Conservation (phyloP, 352 stramenopile species). For the Globisporangium okanoganense region DNA sequence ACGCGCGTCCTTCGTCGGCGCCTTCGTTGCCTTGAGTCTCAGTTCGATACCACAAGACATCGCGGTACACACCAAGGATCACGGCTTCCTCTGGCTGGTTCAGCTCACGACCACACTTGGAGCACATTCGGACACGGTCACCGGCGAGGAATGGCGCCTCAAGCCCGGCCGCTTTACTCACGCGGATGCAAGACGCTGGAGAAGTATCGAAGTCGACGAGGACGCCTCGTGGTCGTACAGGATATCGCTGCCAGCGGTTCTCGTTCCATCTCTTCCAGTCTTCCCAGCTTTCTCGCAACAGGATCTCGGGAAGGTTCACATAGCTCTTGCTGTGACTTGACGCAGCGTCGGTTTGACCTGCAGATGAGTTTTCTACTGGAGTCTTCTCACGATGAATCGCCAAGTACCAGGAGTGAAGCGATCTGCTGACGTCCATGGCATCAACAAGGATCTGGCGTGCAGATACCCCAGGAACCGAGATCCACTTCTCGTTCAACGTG, state of each 20-base stretch:
- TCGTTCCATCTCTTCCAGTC: constrained; percentile 86
- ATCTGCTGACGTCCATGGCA: constrained; percentile 86
- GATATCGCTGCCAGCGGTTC: constrained; percentile 79
- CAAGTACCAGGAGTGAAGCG: constrained; percentile 82
- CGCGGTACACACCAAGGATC: constrained; percentile 92
- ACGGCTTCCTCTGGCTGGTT: constrained; percentile 96
- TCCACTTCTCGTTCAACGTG: constrained; percentile 94
- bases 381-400: constrained; percentile 35
- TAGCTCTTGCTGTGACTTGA: not conserved
- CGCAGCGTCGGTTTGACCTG: constrained; percentile 1
- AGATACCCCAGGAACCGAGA: constrained; percentile 80
- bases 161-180: constrained; percentile 89
- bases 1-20: constrained; percentile 88
- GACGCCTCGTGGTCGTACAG: constrained; percentile 81
- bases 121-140: constrained; percentile 92
- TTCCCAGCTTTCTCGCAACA: constrained; percentile 72
- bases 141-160: constrained; percentile 88
- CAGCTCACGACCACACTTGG: constrained; percentile 92
- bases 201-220: constrained; percentile 94
- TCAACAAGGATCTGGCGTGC: constrained; percentile 79
- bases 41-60: constrained; percentile 93
- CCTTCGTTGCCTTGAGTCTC: constrained; percentile 96
- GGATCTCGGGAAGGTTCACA: constrained; percentile 45
- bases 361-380: constrained; percentile 7
- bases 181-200: constrained; percentile 79